phyloP scores from a whole-genome alignment of 2,329 filamentous ascomycete genomes.

The Didymosphaeria variabile region DNA sequence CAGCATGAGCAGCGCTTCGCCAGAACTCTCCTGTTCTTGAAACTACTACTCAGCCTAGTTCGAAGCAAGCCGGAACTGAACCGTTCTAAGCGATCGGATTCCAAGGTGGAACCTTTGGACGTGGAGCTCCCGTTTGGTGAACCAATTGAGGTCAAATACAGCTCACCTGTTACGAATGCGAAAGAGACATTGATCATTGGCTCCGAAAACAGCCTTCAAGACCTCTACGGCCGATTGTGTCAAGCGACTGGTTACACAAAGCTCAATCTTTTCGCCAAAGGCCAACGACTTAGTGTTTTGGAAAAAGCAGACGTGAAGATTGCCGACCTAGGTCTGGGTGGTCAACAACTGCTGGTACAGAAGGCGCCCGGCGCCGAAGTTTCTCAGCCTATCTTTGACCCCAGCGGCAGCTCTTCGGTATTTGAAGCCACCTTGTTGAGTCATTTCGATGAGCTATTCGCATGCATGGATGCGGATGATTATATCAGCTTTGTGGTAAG shows the following conservation, averaged over 20 bases:
- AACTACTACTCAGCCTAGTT: slow-evolving; percentile 41
- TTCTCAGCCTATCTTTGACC: slow-evolving; percentile 28
- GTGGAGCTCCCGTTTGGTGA: slow-evolving; percentile 68
- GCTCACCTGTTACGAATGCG: slow-evolving; percentile 69
- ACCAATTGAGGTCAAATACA: slow-evolving; percentile 73
- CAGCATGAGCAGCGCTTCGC: slow-evolving; percentile 38
- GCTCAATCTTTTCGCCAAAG: slow-evolving; percentile 76
- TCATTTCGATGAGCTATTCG: slow-evolving; percentile 86
- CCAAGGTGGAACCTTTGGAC: slow-evolving; percentile 45
- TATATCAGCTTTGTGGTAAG: slow-evolving; percentile 40
- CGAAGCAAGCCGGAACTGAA: slow-evolving; percentile 45
- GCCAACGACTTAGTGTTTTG: slow-evolving; percentile 69
- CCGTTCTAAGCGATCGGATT: slow-evolving; percentile 41
- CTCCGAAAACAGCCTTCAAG: slow-evolving; percentile 73
- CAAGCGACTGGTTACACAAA: slow-evolving; percentile 78
- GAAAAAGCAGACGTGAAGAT: slow-evolving; percentile 67
- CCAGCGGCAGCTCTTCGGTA: slow-evolving; percentile 50
- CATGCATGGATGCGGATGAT: slow-evolving; percentile 78
- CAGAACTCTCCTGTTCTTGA: slow-evolving; percentile 47
- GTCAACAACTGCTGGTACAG: slow-evolving; percentile 41
- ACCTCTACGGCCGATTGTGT: slow-evolving; percentile 72
- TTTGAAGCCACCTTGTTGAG: slow-evolving; percentile 82
- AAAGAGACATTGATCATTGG: slow-evolving; percentile 73
- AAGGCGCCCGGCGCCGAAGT: slow-evolving; percentile 39
- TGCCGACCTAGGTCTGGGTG: slow-evolving; percentile 59